Evolutionary conservation across 2,329 filamentous ascomycete genomes (phyloP).

Genomic region (Penicillium decumbens): DNA sequence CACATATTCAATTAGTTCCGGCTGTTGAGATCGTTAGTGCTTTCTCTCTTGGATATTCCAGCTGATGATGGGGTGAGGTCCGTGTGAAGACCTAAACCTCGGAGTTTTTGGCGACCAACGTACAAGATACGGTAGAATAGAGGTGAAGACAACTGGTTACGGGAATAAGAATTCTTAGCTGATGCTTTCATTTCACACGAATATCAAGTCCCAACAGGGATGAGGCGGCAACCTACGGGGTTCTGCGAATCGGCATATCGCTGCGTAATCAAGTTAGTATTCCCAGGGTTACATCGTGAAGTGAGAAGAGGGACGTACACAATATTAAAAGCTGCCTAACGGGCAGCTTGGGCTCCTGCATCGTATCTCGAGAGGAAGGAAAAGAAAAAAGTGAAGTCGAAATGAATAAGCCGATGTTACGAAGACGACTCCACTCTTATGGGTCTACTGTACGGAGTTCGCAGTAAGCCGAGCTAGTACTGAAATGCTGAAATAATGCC

Average conservation of each 20-base stretch:
- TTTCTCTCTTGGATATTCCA: not conserved
- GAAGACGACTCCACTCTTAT: not conserved
- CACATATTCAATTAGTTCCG: constrained; percentile 80
- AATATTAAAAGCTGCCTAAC: constrained; percentile 72
- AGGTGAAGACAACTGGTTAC: constrained; percentile 16
- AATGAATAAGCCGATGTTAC: not conserved
- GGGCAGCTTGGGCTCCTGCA: constrained; percentile 59
- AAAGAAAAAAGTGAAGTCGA: not conserved
- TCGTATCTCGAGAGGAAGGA: constrained; percentile 4
- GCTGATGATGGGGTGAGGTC: not conserved
- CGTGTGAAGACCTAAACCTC: not conserved
- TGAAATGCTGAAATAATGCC: not conserved
- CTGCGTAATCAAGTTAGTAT: constrained; percentile 41
- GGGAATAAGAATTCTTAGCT: not conserved
- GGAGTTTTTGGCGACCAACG: not conserved
- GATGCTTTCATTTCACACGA: not conserved
- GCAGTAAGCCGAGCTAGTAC: not conserved
- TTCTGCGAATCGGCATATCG: constrained; percentile 73
- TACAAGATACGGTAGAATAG: constrained; percentile 20
- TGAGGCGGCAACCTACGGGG: constrained; percentile 43
- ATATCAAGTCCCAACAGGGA: not conserved
- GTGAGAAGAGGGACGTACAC: constrained; percentile 48
- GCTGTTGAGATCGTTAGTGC: constrained; percentile 42
- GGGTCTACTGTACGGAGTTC: not conserved
- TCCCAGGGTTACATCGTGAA: constrained; percentile 3